These are phyloP conservation scores for Actinomortierella wolfii DNA, from an alignment of 371 early-diverging fungal genomes.

Conservation along the genomic window DNA sequence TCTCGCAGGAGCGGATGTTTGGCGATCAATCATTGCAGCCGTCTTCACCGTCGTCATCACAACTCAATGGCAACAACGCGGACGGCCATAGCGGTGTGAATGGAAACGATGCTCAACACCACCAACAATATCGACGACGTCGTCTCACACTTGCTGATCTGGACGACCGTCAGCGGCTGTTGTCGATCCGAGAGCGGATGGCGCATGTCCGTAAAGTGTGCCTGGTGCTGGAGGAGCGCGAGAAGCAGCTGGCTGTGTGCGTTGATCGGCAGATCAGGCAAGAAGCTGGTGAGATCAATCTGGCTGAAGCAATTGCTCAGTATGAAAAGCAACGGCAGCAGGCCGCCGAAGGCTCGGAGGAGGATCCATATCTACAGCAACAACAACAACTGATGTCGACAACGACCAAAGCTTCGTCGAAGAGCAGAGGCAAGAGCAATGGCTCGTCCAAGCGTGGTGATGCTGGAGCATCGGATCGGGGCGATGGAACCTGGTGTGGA, in stretches of 20 bases:
- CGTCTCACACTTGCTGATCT: slow-evolving; percentile 43
- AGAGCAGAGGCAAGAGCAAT: slow-evolving; percentile 24
- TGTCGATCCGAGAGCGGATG: slow-evolving; percentile 37
- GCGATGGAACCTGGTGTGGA: slow-evolving; percentile 48
- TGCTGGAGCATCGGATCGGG: slow-evolving; percentile 25
- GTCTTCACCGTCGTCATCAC: not conserved
- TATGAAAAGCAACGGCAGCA: too few relatives aligned
- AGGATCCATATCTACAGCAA: too few relatives aligned
- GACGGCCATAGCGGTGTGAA: too few relatives aligned
- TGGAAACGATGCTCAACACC: slow-evolving; percentile 1
- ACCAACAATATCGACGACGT: slow-evolving; percentile 25
- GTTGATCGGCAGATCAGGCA: slow-evolving; percentile 36
- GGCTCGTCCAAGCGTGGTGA: slow-evolving; percentile 10
- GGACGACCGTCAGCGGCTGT: slow-evolving; percentile 40
- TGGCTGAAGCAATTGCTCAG: too few relatives aligned
- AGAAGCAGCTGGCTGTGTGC: slow-evolving; percentile 27
- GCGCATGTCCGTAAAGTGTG: slow-evolving; percentile 34
- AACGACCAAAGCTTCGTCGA: slow-evolving; percentile 4
- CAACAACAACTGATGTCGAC: not conserved
- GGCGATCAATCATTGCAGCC: slow-evolving; percentile 5
- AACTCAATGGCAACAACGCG: too few relatives aligned
- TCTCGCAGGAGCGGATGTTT: slow-evolving; percentile 36
- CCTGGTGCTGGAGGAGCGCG: slow-evolving; percentile 27
- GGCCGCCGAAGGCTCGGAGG: too few relatives aligned
- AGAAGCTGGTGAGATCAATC: slow-evolving; percentile 13